Base-by-base conservation (phyloP, 1,284 basidiomycete genomes). In the Filobasidium uniguttulatum region DNA sequence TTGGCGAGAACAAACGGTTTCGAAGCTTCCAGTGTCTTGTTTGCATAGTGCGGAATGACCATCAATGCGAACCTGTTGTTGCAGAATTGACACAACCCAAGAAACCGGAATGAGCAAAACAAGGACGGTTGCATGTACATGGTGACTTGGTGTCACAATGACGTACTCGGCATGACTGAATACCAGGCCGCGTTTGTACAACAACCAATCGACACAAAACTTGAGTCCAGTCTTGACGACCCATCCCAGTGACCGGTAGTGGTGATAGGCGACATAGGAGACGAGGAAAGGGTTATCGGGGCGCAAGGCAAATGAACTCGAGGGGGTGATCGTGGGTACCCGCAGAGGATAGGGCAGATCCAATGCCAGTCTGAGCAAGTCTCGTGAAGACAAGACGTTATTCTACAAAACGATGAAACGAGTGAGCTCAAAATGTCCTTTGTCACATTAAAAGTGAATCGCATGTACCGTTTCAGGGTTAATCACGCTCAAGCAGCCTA, bases 201-300 rank as follows among this genome's bases (percentile, higher is more conserved):
- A 71, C 14, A 99, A 75, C 71, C 85, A 88, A 62, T 99, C 94
- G 36, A 84, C 84, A 62, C 90, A 96, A 68, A 99, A 99, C 69
- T 99, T 99, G 72, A 94, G 82, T 2, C 94, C 94, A 22, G 80
- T 80, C 66, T 91, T 89, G 54, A 96, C 82, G 15, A 96, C 85
- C 94, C 94, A 98, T n/a, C 94, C 94, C 4, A 98, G 75, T 2
- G 90, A 89, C 19, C 93, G 80, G 64, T 86, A 98, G 68, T 98
- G 89, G 65, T 98, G 93, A 63, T 93, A 96, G 6, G 80, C 81
- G 44, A 83, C 80, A 62, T 97, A 99, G 58, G 86, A 78, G 31
- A 98, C 73, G 30, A 99, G 71, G 69, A 96, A 90, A 0, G 91
- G 90, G 63, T 94, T 94, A 71, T 97, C 91, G 43, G 73, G 70